Evolutionary conservation across 257 asterid species (phyloP).

Genomic region (Jacaranda copaia): DNA sequence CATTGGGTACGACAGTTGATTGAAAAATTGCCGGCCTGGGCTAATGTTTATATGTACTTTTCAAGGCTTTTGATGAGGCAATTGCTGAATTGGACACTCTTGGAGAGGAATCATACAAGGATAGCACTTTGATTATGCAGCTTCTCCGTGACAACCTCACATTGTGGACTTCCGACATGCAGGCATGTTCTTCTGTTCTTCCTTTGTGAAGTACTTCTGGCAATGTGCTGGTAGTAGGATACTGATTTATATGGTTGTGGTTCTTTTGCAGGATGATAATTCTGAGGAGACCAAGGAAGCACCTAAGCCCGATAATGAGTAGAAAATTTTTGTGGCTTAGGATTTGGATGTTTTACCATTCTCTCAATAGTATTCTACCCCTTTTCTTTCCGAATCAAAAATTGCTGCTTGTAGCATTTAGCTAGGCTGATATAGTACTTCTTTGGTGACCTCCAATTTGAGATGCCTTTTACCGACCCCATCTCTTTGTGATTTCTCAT

Average conservation of each 20-base stretch:
- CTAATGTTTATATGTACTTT: constrained; percentile 14
- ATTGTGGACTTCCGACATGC: constrained; percentile 94
- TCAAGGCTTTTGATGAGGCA: constrained; percentile 90
- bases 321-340: constrained; percentile 46
- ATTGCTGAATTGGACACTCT: constrained; percentile 92
- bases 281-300: constrained; percentile 89
- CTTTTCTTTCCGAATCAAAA: constrained; percentile 38
- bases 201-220: too few relatives aligned
- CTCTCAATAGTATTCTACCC: constrained; percentile 44
- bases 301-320: constrained; percentile 78
- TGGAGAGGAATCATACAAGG: constrained; percentile 96
- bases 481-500: constrained; percentile 35
- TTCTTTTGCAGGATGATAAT: constrained; percentile 71
- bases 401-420: constrained; percentile 52
- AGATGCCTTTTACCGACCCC: constrained; percentile 39
- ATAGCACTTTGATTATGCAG: constrained; percentile 96
- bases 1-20: neutral
- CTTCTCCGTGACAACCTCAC: constrained; percentile 96
- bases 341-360: constrained; percentile 38
- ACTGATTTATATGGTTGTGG: constrained; percentile 20
- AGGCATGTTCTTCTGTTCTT: constrained; percentile 46
- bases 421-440: constrained; percentile 44
- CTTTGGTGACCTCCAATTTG: constrained; percentile 45
- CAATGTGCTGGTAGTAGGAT: neutral
- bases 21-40: neutral